Base-by-base conservation (phyloP, 2,329 filamentous ascomycete genomes). In the Colletotrichum australisinense region DNA sequence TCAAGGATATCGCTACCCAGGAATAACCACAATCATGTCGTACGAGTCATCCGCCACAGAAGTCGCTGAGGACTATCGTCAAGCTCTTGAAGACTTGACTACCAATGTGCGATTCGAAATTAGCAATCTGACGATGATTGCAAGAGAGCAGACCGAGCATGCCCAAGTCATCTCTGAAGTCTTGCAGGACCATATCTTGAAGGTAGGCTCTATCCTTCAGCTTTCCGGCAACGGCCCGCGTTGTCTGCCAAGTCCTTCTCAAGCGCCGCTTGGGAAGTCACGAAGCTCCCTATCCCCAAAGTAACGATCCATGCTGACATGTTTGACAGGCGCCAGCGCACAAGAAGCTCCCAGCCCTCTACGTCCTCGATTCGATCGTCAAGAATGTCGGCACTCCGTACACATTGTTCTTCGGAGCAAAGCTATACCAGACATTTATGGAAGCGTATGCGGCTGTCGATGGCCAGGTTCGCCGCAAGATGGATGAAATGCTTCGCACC, bases 341-440 rank as follows among this genome's bases (percentile, higher is more conserved):
- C 74, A 95, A 95, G 83, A 99, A 98, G 81, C 87, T 99, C 3
- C 95, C 97, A 22, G 95, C 97, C n/a, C 89, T 99, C 32, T 99
- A 98, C 84, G 94, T 99, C 76, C 92, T 99, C 80, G 97, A 99
- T 84, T 98, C 96, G 19, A 96, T 99, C 74, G 95, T 97, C 81
- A 99, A 99, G 84, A 98, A 99, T 86, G 95, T 99, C 75, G 97
- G 97, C 74, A 98, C 96, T 1, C 97, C 97, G 8, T 99, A 99
- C 83, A 98, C 96, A 0, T 88, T 98, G 14, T 98, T 98, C 82
- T 93, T 99, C 76, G 95, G 95, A 65, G 93, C 94, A 53, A 96
- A 96, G 79, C 90, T 99, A 52, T 98, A 96, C 84, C 91, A 93
- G 78, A 98, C 95, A 5, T 99, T 98, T 81, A 98, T 98, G 95